These are phyloP conservation scores for Bremia lactucae DNA, from an alignment of 352 stramenopile genomes.

Conservation along the genomic window DNA sequence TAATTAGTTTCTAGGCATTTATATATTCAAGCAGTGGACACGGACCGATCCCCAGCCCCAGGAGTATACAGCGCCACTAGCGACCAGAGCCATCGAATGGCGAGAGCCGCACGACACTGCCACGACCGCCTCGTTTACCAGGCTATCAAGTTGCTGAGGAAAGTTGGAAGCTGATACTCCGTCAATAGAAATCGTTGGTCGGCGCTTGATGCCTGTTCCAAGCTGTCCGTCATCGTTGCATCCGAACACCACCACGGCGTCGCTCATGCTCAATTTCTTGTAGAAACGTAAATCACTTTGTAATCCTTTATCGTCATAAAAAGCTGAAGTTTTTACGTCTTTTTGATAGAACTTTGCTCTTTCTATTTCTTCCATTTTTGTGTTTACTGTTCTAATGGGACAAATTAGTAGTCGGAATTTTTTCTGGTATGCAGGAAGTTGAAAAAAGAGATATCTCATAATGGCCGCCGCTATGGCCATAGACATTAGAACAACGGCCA, in stretches of 20 bases:
- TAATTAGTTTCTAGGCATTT: constrained; percentile 3
- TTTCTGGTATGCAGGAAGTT: too few species aligned
- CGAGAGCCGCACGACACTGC: constrained; percentile 73
- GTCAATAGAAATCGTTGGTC: constrained; percentile 43
- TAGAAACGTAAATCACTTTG: too few species aligned
- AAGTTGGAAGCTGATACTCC: constrained; percentile 71
- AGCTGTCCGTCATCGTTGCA: constrained; percentile 81
- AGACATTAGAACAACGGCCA: too few species aligned
- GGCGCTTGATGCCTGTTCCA: constrained; percentile 53
- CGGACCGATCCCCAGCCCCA: constrained; percentile 73
- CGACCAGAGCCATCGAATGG: constrained; percentile 72
- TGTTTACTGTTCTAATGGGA: too few species aligned
- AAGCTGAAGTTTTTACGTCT: constrained; percentile 1
- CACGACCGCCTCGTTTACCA: constrained; percentile 42
- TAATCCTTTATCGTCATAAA: too few species aligned
- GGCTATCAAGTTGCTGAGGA: constrained; percentile 39
- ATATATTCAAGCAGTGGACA: constrained; percentile 1
- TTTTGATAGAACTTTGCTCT: too few species aligned
- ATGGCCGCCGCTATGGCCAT: too few species aligned
- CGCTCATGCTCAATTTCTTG: neutral
- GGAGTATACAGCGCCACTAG: constrained; percentile 46
- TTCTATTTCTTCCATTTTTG: too few species aligned
- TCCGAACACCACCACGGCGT: constrained; percentile 54
- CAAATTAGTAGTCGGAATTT: too few species aligned
- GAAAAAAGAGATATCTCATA: too few species aligned